phyloP scores from a whole-genome alignment of 2,329 filamentous ascomycete species.

The Xylaria sp. region DNA sequence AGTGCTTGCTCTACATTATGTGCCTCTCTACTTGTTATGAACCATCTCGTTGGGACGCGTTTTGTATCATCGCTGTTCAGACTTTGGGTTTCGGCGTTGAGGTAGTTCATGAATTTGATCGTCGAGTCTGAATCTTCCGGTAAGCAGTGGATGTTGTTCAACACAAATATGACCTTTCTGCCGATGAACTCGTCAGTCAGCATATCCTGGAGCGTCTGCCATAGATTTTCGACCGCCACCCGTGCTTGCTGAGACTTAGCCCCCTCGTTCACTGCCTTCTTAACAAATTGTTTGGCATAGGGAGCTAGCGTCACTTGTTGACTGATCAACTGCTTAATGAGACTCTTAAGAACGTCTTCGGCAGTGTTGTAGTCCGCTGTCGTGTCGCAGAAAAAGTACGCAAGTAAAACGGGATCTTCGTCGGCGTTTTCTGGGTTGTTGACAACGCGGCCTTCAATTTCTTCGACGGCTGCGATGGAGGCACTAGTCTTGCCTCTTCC shows the following conservation, averaged over 20 bases:
- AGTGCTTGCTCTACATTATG: slow-evolving; percentile 50
- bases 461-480: slow-evolving; percentile 52
- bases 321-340: slow-evolving; percentile 53
- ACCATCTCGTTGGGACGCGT: slow-evolving; percentile 51
- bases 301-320: slow-evolving; percentile 50
- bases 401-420: slow-evolving; percentile 49
- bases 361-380: slow-evolving; percentile 53
- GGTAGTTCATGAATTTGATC: slow-evolving; percentile 51
- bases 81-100: slow-evolving; percentile 47
- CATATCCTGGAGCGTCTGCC: slow-evolving; percentile 57
- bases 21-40: slow-evolving; percentile 54
- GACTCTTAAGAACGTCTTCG: slow-evolving; percentile 55
- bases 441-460: slow-evolving; percentile 49
- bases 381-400: slow-evolving; percentile 57
- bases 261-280: slow-evolving; percentile 50
- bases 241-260: slow-evolving; percentile 47
- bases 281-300: slow-evolving; percentile 52
- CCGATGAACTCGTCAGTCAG: slow-evolving; percentile 53
- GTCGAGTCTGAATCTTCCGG: slow-evolving; percentile 52
- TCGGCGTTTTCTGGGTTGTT: slow-evolving; percentile 40
- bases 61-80: slow-evolving; percentile 42
- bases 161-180: slow-evolving; percentile 53
- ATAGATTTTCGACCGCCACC: slow-evolving; percentile 53
- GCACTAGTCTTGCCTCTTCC: slow-evolving; percentile 57
- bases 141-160: slow-evolving; percentile 56